Evolutionary conservation across 164 flowering plant genomes (phyloP), one percentile per base, ranked within the genome.

Genomic region (Vitis amurensis): DNA sequence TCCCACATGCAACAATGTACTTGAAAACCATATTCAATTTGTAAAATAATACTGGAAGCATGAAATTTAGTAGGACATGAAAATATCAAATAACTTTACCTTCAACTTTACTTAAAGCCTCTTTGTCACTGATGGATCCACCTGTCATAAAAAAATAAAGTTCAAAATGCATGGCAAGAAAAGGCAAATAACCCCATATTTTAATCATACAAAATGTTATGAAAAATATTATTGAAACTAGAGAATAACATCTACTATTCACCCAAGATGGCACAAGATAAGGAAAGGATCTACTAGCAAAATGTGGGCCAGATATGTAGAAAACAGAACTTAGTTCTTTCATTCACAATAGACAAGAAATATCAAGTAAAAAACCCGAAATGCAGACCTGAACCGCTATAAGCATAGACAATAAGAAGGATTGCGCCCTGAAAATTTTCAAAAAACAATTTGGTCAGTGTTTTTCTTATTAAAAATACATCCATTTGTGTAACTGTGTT

Each of bases 101-200:
- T 82, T 84, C 88, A 74, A 79, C 55, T 68, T 77, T 83, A 76
- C 73, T 88, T 55, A 86, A 61, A 64, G 82, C 85, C 29, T 72
- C 84, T 66, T 69, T 81, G 63, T 76, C 81, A 64, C 81, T 71
- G 47, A 47, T 70, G 13, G 27, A 56, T 64, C 74, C 69, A 71
- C 83, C 83, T 80, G 76, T 14, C 64, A 69, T 11, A 31, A 31
- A 59, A 57, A 68, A 19, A 52, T 37, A 44, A 70, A 31, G 55
- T 1, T 16, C 11, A 37, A 29, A 55, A 47, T 49, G 66, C 17
- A 9, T 47, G 17, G 52, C 13, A 61, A 49, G 17, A 64, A 50
- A 31, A 31, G 44, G 55, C 30, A 53, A 63, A 49, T 63, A 49
- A 53, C 14, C 1, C 5, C 55, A 15, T 53, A 53, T 4, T 13